Conservation (phyloP, 2,329 filamentous ascomycete genomes). For the Curvularia eragrostidis region DNA sequence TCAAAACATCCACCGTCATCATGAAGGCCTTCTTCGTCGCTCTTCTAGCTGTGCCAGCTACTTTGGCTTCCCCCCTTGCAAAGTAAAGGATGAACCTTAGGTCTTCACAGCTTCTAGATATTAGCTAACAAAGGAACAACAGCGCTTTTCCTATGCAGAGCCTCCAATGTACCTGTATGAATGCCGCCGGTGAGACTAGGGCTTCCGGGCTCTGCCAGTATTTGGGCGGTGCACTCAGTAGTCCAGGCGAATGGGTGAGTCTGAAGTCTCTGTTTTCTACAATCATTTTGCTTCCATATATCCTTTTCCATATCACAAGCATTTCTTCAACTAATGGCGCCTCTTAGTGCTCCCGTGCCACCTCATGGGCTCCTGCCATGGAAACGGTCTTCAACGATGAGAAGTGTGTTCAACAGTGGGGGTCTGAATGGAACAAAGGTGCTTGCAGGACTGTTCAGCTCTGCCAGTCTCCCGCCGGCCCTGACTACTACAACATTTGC, state of each 20-base stretch:
- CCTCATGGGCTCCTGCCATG: background rate
- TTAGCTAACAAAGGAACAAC: background rate
- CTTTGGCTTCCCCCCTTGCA: background rate
- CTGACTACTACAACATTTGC: background rate
- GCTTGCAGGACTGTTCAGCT: background rate
- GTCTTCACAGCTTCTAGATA: background rate
- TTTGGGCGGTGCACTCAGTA: background rate
- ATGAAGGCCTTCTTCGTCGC: background rate
- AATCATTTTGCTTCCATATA: background rate
- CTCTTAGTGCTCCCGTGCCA: background rate
- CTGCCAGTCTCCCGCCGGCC: background rate
- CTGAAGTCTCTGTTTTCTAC: background rate
- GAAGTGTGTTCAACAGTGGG: background rate
- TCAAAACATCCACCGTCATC: background rate
- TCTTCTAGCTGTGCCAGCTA: background rate
- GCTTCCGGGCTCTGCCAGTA: background rate
- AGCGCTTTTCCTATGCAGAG: background rate
- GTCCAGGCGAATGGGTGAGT: constrained; percentile 1
- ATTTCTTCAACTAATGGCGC: background rate
- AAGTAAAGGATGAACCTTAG: background rate
- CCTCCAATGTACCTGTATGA: background rate
- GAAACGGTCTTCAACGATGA: background rate
- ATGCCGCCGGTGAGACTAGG: background rate
- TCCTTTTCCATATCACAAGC: background rate
- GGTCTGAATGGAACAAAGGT: background rate